phyloP scores from a whole-genome alignment of 306 rosid species.

The Castanea crenata region DNA sequence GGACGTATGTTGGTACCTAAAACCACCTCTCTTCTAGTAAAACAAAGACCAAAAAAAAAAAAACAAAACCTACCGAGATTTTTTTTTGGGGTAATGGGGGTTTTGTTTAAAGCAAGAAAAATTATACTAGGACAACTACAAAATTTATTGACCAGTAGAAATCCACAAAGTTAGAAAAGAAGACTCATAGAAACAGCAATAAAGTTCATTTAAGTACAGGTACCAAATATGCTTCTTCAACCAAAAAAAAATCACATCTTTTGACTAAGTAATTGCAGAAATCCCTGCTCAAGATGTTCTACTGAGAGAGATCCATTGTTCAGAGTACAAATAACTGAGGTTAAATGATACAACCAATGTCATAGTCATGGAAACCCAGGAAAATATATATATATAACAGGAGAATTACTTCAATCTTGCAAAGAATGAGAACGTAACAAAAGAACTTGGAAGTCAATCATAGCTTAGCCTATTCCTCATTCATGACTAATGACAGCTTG shows the following conservation, averaged over 20 bases:
- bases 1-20: too few relatives aligned
- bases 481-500: constrained; percentile 21
- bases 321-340: constrained; percentile 13
- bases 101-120: too few relatives aligned
- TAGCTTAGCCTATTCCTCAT: constrained; percentile 12
- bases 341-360: neutral
- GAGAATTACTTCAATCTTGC: constrained; percentile 9
- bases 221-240: neutral
- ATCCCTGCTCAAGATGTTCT: neutral
- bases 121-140: too few relatives aligned
- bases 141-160: too few relatives aligned
- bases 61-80: too few relatives aligned
- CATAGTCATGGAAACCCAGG: constrained; percentile 9
- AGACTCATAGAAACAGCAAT: neutral
- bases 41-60: too few relatives aligned
- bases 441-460: constrained; percentile 16
- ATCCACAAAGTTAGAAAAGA: neutral
- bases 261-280: neutral
- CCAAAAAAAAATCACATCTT: neutral
- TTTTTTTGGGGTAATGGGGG: too few relatives aligned
- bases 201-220: neutral
- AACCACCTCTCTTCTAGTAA: too few relatives aligned
- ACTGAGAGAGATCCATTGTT: constrained; percentile 8
- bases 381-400: neutral
- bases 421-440: constrained; percentile 25